These are phyloP conservation scores for Phytopythium delawarense DNA, from an alignment of 352 stramenopile genomes.

Conservation along the genomic window DNA sequence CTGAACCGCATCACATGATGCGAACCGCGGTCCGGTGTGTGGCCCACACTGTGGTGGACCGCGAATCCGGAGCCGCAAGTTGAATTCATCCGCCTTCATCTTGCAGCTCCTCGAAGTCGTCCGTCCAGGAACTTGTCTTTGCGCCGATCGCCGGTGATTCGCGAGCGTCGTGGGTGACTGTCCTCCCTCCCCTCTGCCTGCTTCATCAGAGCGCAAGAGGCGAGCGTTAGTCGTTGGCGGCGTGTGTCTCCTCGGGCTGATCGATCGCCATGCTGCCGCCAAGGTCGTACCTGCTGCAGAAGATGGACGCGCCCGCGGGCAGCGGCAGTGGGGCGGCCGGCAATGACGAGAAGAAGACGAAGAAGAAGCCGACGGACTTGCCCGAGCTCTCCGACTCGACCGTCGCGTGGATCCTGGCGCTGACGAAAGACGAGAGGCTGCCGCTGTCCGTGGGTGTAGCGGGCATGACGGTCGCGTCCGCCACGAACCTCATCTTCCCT, in stretches of 20 bases:
- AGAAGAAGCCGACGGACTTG: slow-evolving; percentile 4
- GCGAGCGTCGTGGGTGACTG: neutral
- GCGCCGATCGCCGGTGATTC: neutral
- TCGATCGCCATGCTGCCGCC: slow-evolving; percentile 44
- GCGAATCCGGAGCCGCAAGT: neutral
- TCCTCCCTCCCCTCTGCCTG: neutral
- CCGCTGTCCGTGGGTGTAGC: slow-evolving; percentile 62
- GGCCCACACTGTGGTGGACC: neutral
- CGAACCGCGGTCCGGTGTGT: neutral
- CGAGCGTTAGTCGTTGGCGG: neutral
- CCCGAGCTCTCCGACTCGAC: slow-evolving; percentile 26
- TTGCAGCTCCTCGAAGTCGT: neutral
- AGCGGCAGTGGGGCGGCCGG: slow-evolving; percentile 8
- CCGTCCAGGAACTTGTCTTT: neutral
- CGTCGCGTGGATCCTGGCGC: slow-evolving; percentile 57
- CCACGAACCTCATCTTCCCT: slow-evolving; percentile 88
- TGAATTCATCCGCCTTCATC: neutral
- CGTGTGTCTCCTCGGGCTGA: neutral
- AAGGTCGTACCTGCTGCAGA: slow-evolving; percentile 69
- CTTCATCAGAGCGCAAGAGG: neutral
- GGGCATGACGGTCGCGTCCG: slow-evolving; percentile 81
- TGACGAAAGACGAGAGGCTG: slow-evolving; percentile 67
- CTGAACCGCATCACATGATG: neutral
- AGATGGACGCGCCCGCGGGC: slow-evolving; percentile 36
- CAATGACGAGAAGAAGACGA: neutral